These are phyloP conservation scores for Penicillium sp. DNA, from an alignment of 2,329 filamentous ascomycete species.

Conservation along the genomic window DNA sequence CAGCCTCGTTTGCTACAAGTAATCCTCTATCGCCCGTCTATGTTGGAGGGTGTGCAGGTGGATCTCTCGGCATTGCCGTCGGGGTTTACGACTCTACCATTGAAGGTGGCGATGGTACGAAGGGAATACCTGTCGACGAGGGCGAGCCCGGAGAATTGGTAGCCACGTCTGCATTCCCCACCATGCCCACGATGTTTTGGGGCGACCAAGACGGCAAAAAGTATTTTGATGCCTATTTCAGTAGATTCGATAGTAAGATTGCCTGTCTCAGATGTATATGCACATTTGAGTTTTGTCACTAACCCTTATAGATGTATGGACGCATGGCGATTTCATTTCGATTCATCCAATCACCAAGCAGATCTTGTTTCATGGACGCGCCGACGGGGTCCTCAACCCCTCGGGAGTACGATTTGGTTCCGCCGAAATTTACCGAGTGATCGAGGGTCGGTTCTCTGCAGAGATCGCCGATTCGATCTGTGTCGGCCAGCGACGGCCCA, in stretches of 20 bases:
- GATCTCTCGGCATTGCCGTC: slow-evolving; percentile 55
- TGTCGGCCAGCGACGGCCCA: slow-evolving; percentile 70
- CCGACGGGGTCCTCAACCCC: slow-evolving; percentile 78
- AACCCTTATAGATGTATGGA: slow-evolving; percentile 63
- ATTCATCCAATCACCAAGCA: slow-evolving; percentile 68
- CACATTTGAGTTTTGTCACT: not conserved
- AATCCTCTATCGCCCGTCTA: slow-evolving; percentile 70
- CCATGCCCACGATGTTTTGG: slow-evolving; percentile 69
- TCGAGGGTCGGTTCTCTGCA: slow-evolving; percentile 50
- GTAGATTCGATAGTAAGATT: slow-evolving; percentile 18
- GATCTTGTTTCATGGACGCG: slow-evolving; percentile 33
- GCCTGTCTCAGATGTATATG: not conserved
- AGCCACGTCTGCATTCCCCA: slow-evolving; percentile 70
- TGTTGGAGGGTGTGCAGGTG: slow-evolving; percentile 56
- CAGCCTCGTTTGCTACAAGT: slow-evolving; percentile 40
- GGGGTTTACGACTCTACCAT: slow-evolving; percentile 58
- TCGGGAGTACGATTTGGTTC: slow-evolving; percentile 77
- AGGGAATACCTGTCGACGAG: slow-evolving; percentile 54
- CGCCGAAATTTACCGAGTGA: slow-evolving; percentile 75
- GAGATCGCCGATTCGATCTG: slow-evolving; percentile 70
- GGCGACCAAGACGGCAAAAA: slow-evolving; percentile 52
- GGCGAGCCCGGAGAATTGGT: slow-evolving; percentile 77
- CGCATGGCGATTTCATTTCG: slow-evolving; percentile 77
- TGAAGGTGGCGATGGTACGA: slow-evolving; percentile 32
- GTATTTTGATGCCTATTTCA: slow-evolving; percentile 46